Evolutionary conservation across 1,284 basidiomycete genomes (phyloP), one percentile per base, ranked within the genome.

Genomic region (Leccinum pallidistipes): DNA sequence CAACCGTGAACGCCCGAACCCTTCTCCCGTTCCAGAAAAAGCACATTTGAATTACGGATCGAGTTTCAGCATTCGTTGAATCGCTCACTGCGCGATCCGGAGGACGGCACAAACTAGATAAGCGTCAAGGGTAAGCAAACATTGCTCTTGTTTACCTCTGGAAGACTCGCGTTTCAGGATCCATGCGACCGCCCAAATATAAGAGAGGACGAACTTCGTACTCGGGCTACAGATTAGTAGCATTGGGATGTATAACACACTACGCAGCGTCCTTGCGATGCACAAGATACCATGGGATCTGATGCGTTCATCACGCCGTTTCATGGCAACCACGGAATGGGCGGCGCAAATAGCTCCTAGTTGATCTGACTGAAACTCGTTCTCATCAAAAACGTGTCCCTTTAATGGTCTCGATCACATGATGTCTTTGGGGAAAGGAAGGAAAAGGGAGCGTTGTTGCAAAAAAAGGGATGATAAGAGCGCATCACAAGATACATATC

Each of bases 1-100:
- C 32, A 45, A 34, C 47, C 61, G 67, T 52, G 11, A 29, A 57
- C 24, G 4, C 52, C 61, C 65, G 64, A 47, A 18, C 5, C 10
- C 12, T 24, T 8, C 29, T 16, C n/a, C 11, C 10, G 11, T 53
- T 36, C 67, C 56, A 65, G 9, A 38, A n/a, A 0, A 11, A 45
- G 18, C 18, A 18, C 18, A 45, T 45, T 45, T 45, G 18, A 45
- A 52, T 40, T 24, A 12, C 38, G 29, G 9, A 24, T 21, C 24
- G 14, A 8, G n/a, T 40, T 49, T 11, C 16, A 11, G 18, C 16
- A 27, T 36, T 21, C 40, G 14, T 21, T 21, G 21, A 21, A 21
- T 21, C 21, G 21, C 21, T 21, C 21, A 21, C 21, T 21, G 21
- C 21, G 21, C 21, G 21, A 21, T 21, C 21, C 21, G 21, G 21